Percentiles rank a stretch among this genome's conserved stretches.
Evolutionary conservation across 148 eudicot genomes (phyloP).

Genomic region (Vaccinium macrocarpon): DNA sequence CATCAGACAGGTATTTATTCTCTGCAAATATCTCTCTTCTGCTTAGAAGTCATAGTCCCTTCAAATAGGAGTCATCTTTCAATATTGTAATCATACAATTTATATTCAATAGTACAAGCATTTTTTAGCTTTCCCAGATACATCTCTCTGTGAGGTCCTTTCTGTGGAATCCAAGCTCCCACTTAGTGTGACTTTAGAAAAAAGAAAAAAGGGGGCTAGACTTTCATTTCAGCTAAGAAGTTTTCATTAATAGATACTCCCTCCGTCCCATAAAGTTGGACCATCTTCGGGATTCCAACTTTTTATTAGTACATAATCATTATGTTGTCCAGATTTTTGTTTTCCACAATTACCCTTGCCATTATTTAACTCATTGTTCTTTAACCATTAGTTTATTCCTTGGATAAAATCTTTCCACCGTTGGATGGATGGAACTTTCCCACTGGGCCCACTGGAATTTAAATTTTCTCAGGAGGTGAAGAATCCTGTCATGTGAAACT

Average conservation of each 20-base stretch:
- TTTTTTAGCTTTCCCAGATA: neutral
- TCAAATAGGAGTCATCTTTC: neutral
- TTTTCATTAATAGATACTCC: neutral
- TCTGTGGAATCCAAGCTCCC: neutral
- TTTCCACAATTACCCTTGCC: too few species aligned
- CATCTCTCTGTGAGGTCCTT: neutral
- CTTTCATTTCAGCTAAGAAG: neutral
- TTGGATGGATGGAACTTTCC: too few species aligned
- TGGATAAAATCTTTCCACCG: too few species aligned
- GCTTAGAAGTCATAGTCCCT: neutral
- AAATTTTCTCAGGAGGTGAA: too few species aligned
- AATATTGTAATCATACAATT: neutral
- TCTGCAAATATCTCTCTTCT: neutral
- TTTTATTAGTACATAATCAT: too few species aligned
- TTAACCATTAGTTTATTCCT: too few species aligned
- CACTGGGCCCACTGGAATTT: too few species aligned
- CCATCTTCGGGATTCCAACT: too few species aligned
- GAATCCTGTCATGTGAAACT: too few species aligned
- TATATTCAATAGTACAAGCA: neutral
- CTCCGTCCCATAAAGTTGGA: too few species aligned
- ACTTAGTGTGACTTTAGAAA: neutral
- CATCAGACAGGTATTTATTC: slow-evolving; percentile 69
- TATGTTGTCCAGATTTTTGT: too few species aligned
- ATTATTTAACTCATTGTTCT: too few species aligned
- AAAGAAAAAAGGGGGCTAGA: neutral